These are phyloP conservation scores for Verbascum thapsus DNA, from an alignment of 257 asterid genomes.

Conservation along the genomic window DNA sequence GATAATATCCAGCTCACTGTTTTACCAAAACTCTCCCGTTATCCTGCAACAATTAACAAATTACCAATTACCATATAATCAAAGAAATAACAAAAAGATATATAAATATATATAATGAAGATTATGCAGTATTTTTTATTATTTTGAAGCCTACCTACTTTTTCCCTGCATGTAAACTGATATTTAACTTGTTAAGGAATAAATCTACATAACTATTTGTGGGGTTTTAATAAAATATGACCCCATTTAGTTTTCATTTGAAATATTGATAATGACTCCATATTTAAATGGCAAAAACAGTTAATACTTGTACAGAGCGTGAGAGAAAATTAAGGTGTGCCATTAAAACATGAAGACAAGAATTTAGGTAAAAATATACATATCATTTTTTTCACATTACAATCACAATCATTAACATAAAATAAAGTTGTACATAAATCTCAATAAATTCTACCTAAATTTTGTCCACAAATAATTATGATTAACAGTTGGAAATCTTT, in stretches of 20 bases:
- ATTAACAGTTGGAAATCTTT: too few relatives aligned
- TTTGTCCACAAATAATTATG: too few relatives aligned
- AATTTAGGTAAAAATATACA: background rate
- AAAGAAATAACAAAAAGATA: background rate
- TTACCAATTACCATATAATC: background rate
- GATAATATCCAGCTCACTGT: background rate
- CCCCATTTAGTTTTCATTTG: background rate
- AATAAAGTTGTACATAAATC: too few relatives aligned
- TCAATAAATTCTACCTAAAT: too few relatives aligned
- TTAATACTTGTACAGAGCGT: background rate
- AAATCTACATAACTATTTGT: slow-evolving; percentile 7
- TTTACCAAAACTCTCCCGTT: background rate
- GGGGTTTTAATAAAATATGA: slow-evolving; percentile 23
- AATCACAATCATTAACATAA: too few relatives aligned
- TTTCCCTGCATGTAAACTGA: slow-evolving; percentile 9
- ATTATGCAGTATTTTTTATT: too few relatives aligned
- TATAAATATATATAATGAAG: too few relatives aligned
- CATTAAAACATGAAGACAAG: slow-evolving; percentile 27
- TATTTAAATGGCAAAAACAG: slow-evolving; percentile 12
- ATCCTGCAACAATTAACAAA: background rate
- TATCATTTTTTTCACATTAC: background rate
- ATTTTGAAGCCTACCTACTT: background rate
- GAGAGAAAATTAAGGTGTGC: slow-evolving; percentile 31
- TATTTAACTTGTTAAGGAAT: slow-evolving; percentile 17
- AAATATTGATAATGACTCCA: slow-evolving; percentile 4